Conservation (phyloP, 768 basidiomycete genomes). For the Tulasnella sp. region DNA sequence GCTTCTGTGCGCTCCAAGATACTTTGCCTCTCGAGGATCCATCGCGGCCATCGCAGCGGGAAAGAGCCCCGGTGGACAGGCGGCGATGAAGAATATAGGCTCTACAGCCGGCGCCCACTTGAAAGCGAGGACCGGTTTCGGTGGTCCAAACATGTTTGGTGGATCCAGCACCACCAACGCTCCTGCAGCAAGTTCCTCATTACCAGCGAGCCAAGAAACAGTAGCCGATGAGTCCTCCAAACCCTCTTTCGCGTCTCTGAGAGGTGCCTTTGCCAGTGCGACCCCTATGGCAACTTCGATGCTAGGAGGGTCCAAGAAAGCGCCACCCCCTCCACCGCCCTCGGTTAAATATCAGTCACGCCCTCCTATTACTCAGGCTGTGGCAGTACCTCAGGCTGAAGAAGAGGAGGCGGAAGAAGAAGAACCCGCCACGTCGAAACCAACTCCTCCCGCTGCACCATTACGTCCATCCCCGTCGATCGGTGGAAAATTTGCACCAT, state of each 20-base stretch:
- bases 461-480: not conserved
- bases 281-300: not conserved
- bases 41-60: slow-evolving; percentile 12
- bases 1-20: no score
- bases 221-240: no score
- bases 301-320: slow-evolving; percentile 5
- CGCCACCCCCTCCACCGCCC: slow-evolving; percentile 1
- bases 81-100: not conserved
- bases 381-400: no score
- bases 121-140: not conserved
- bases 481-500: not conserved
- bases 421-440: not conserved
- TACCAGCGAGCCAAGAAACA: not conserved
- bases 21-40: slow-evolving; percentile 49
- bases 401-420: not conserved
- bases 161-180: not conserved
- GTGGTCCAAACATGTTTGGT: not conserved
- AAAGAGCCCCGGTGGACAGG: slow-evolving; percentile 7
- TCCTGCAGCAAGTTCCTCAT: not conserved
- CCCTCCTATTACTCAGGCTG: no score
- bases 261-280: slow-evolving; percentile 7
- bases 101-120: not conserved
- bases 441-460: not conserved
- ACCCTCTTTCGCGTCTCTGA: slow-evolving; percentile 1
- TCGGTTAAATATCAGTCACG: not conserved